These are phyloP conservation scores for Grifola frondosa DNA, from an alignment of 1,284 basidiomycete species.

Conservation along the genomic window DNA sequence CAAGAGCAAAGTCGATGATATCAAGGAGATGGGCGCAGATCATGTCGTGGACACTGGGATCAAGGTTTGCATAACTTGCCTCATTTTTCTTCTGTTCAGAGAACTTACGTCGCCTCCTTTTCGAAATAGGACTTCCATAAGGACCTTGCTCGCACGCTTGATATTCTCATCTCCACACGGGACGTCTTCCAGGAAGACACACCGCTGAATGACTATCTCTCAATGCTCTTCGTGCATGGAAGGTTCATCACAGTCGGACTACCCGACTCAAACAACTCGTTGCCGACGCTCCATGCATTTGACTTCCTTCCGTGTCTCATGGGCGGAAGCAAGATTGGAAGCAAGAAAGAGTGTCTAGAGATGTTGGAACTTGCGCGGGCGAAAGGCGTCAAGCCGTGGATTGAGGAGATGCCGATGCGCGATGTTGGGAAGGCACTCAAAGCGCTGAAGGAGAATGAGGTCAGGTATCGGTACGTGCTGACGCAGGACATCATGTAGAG, in stretches of 20 bases:
- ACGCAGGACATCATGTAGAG: constrained; percentile 37
- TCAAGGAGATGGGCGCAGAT: constrained; percentile 60
- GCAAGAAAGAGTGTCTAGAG: constrained; percentile 57
- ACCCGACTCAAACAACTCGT: constrained; percentile 40
- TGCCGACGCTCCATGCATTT: constrained; percentile 39
- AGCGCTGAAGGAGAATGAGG: constrained; percentile 50
- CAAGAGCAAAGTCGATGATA: constrained; percentile 60
- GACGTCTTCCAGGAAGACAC: constrained; percentile 27
- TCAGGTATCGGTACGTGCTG: constrained; percentile 52
- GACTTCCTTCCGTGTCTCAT: constrained; percentile 38
- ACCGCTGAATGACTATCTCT: constrained; percentile 39
- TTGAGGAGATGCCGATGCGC: constrained; percentile 58
- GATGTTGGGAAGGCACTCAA: constrained; percentile 54
- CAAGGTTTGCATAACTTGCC: constrained; percentile 7
- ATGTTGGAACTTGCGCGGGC: constrained; percentile 62
- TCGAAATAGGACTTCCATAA: constrained; percentile 46
- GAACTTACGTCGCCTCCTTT: too few species aligned
- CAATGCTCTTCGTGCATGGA: constrained; percentile 51
- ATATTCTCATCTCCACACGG: constrained; percentile 60
- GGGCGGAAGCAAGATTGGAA: constrained; percentile 56
- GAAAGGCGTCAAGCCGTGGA: constrained; percentile 51
- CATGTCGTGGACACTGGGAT: constrained; percentile 45
- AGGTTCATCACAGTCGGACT: constrained; percentile 55
- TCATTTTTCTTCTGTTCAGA: background rate
- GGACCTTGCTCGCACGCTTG: constrained; percentile 45